Conservation (phyloP, 768 basidiomycete genomes). For the Pisolithus tinctorius region DNA sequence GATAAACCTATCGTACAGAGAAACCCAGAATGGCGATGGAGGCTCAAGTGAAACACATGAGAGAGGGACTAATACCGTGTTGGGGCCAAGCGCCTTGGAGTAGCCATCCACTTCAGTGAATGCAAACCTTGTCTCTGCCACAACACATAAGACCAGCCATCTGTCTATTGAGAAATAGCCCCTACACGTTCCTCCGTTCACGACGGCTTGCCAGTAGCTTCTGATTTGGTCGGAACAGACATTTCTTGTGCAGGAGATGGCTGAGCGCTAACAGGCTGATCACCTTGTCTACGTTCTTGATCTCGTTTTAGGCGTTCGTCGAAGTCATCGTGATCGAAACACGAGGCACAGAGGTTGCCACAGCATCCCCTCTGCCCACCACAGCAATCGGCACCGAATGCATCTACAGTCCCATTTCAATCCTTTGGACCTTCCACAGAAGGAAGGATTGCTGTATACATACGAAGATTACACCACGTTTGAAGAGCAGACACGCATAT, state of each 20-base stretch:
- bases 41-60: too few species aligned
- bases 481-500: constrained; percentile 8
- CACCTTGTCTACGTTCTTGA: constrained; percentile 11
- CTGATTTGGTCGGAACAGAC: constrained; percentile 3
- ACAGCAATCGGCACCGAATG: constrained; percentile 19
- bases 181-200: background rate
- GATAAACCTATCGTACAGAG: too few species aligned
- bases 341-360: constrained; percentile 20
- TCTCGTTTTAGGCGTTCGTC: constrained; percentile 23
- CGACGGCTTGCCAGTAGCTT: background rate
- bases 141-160: too few species aligned
- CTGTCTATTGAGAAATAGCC: too few species aligned
- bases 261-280: constrained; percentile 14
- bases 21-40: too few species aligned
- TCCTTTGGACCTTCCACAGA: background rate
- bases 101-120: too few species aligned
- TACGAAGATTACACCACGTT: constrained; percentile 21
- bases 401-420: constrained; percentile 4
- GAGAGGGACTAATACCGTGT: too few species aligned
- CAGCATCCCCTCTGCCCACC: constrained; percentile 23
- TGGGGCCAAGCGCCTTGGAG: too few species aligned
- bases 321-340: constrained; percentile 24
- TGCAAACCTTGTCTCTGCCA: too few species aligned
- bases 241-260: constrained; percentile 16
- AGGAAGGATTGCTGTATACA: background rate